A percentile compares a stretch with the other conserved stretches of the same genome.
Conservation (phyloP, 2,329 filamentous ascomycete species). For the Zalaria sp. region DNA sequence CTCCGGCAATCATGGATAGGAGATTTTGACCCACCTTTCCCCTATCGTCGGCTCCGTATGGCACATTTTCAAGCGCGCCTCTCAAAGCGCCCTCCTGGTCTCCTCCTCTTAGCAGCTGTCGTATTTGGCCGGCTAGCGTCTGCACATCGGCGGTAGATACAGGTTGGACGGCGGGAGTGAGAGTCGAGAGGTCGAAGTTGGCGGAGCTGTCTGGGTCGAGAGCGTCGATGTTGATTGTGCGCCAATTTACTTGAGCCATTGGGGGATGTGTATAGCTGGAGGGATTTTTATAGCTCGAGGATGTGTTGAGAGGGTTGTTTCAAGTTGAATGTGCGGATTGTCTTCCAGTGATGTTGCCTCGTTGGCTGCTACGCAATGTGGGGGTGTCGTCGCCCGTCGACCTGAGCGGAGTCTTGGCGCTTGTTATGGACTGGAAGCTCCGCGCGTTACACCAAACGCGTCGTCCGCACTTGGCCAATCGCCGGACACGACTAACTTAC, state of each 20-base stretch:
- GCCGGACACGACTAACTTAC: background rate
- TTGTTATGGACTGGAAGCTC: no score
- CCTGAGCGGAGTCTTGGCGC: no score
- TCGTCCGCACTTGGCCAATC: background rate
- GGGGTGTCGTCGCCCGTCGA: no score
- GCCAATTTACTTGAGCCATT: slow-evolving; percentile 47
- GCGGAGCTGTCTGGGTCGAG: slow-evolving; percentile 76
- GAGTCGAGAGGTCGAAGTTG: slow-evolving; percentile 81
- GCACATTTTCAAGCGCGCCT: slow-evolving; percentile 71
- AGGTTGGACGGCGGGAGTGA: slow-evolving; percentile 63
- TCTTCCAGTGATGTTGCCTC: slow-evolving; percentile 1
- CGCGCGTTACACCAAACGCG: no score
- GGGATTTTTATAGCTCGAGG: no score
- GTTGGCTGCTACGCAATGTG: background rate
- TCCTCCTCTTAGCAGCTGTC: slow-evolving; percentile 74
- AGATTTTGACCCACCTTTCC: slow-evolving; percentile 31
- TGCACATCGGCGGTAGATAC: slow-evolving; percentile 67
- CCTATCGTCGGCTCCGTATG: slow-evolving; percentile 46
- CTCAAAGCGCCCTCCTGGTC: slow-evolving; percentile 78
- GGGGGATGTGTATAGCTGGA: slow-evolving; percentile 3
- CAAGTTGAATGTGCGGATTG: no score
- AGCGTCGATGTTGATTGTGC: slow-evolving; percentile 89
- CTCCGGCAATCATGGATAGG: no score
- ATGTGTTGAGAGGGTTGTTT: no score
- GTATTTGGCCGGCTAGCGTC: slow-evolving; percentile 63